Evolutionary conservation across 306 rosid genomes (phyloP), one percentile per base, ranked within the genome.

Genomic region (Dicorynia guianensis): DNA sequence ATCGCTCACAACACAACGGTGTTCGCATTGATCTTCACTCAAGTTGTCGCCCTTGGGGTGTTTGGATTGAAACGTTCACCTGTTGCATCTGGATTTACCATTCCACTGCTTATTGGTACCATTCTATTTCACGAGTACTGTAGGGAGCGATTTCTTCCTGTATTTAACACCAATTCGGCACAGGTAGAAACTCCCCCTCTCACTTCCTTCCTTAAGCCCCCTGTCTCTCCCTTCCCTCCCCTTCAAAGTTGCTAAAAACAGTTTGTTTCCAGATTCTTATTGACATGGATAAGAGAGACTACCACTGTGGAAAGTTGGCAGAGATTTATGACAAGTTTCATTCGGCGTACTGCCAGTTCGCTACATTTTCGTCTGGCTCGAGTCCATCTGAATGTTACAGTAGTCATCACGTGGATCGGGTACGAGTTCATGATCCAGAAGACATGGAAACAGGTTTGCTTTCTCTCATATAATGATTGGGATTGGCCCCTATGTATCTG

Each of bases 11-110:
- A 84, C 78, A 83, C 97, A 38, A 59, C 82, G 4, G 86, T 95
- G 8, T 76, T 90, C 69, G 88, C 98, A 48, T 79, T 95, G 90
- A 69, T 84, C 59, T 20, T 89, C 7, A 69, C 93, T 81, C 99
- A 95, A 90, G 14, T 92, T 53, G 76, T 95, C 44, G 97, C 98
- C 67, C 84, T 95, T 5, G 97, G 97, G 67, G 97, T 92, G 63
- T 95, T 95, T 54, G 92, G 97, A 67, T 39, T 92, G 46, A 95
- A 86, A 82, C 77, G 40, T 8, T 87, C 98, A 76, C 64, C 97
- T 36, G 75, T 89, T 33, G 86, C 99, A 63, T 59, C 93, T 8
- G 98, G 96, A 55, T 92, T 95, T 79, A 95, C 91, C 49, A 71
- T 92, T 84, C 99, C 93, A 8, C 76, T 95, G 67, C 70, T 92